Base-by-base conservation (phyloP, 2,329 filamentous ascomycete genomes). In the Periconia sp. region DNA sequence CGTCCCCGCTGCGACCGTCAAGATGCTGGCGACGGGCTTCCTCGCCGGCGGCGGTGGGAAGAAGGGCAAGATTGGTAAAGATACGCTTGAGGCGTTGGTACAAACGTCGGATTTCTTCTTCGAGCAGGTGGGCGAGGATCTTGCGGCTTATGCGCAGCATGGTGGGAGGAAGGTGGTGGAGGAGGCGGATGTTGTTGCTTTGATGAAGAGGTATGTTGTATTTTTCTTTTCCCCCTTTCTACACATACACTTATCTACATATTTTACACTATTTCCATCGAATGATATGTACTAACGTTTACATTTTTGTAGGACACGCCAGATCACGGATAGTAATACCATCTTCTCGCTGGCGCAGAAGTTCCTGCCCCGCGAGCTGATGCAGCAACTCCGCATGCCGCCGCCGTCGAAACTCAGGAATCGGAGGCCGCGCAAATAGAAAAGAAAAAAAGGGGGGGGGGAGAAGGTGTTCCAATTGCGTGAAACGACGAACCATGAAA, bases 81-180 rank as follows among this genome's bases (percentile, higher is more conserved):
- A 94, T 48, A 87, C 89, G 1, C 76, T 96, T 37, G 82, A 83
- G 30, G 87, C 88, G 5, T 85, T 96, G 50, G 86, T 88, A 65
- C 87, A 91, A 69, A 90, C 91, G 1, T 90, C 90, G 2, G 90
- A 95, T 57, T 94, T 91, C 88, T 96, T 92, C 73, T 96, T 96
- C 70, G 91, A 95, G 74, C 92, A 96, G 72, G 78, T 90, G 2
- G 86, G 89, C 45, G 89, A 92, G 55, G 91, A 96, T 68, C 76
- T 96, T 50, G 84, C 84, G 13, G 87, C 86, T 2, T 96, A 92
- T 71, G 89, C 92, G 17, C 81, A 85, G 56, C 92, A 97, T 72
- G 91, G 89, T 6, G 88, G 89, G 31, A 84, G 92, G 31, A 94
- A 89, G 73, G 91, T 86, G 2, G 91, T 97, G 61, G 90, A 96